A percentile compares a stretch with the other conserved stretches of the same genome.
These are phyloP conservation scores for Pyricularia sp. DNA, from an alignment of 2,329 filamentous ascomycete genomes.

Conservation along the genomic window DNA sequence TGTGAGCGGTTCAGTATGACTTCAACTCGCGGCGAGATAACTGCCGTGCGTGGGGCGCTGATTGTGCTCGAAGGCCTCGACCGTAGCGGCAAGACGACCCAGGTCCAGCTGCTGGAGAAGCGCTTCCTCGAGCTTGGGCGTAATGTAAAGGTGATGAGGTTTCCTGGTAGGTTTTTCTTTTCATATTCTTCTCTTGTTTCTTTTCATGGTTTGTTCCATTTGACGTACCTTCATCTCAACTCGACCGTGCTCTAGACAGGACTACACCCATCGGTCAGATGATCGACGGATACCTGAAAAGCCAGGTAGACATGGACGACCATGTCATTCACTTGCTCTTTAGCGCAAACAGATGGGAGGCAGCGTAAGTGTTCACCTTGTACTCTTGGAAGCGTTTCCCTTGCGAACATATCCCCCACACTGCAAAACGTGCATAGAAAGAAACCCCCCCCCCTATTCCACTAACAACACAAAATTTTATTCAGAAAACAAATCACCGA, in stretches of 20 bases:
- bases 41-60: slow-evolving; percentile 52
- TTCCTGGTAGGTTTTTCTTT: slow-evolving; percentile 42
- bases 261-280: slow-evolving; percentile 77
- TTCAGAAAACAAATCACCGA: slow-evolving; percentile 39
- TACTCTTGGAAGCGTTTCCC: background rate
- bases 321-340: slow-evolving; percentile 87
- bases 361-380: slow-evolving; percentile 31
- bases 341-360: slow-evolving; percentile 85
- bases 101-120: slow-evolving; percentile 62
- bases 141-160: slow-evolving; percentile 44
- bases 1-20: slow-evolving; percentile 11
- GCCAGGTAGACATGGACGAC: slow-evolving; percentile 66
- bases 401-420: background rate
- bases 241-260: slow-evolving; percentile 46
- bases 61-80: slow-evolving; percentile 85
- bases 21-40: slow-evolving; percentile 40
- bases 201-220: background rate
- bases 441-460: background rate
- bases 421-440: too few species aligned
- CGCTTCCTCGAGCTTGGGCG: slow-evolving; percentile 37
- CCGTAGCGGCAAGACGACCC: slow-evolving; percentile 84
- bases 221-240: background rate
- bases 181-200: background rate
- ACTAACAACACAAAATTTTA: background rate
- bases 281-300: slow-evolving; percentile 76